Evolutionary conservation across 2,329 filamentous ascomycete species (phyloP), one percentile per base, ranked within the genome.

Genomic region (Fusarium sp.): DNA sequence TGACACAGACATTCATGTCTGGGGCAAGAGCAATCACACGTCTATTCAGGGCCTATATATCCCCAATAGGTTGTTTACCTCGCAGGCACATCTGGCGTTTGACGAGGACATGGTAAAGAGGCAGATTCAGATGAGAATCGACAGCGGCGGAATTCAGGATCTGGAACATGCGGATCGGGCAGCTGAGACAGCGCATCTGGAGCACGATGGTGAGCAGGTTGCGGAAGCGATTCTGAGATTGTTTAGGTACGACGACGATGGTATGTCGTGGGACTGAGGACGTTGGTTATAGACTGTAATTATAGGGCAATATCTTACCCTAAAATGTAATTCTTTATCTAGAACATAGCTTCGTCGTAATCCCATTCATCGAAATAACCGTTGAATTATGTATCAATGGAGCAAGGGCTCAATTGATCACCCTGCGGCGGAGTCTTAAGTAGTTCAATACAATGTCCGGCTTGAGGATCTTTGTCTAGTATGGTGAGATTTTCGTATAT

Each of bases 81-180:
- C 94, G 3, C 93, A 96, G 80, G 93, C 92, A 0, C 93, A 96
- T 76, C 88, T 94, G 2, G 93, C 94, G 62, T 94, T 94, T 76
- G 90, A 85, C 22, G 84, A 87, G 70, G 86, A 88, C 28, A 93
- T 94, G 75, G 87, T 93, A 54, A 83, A 80, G 47, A 85, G 91
- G 64, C 79, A 94, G 56, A 81, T 94, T 50, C 82, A 85, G 67
- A 82, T 84, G 71, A 83, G 92, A 63, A 83, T 91, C 61, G 81
- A 88, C 42, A 80, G 83, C 45, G 83, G 83, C 22, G 90, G 90
- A 0, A 84, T 94, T 9, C 88, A 92, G 69, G 84, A 88, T 55
- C 83, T 90, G 57, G 85, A 85, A 33, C 83, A 89, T 68, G 91
- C 85, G 42, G 82, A 88, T 58, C 87, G 89, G 70, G 91, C 88